A percentile compares a stretch with the other conserved stretches of the same genome.
phyloP scores from a whole-genome alignment of 768 basidiomycete genomes.

The Naganishia vishniacii region DNA sequence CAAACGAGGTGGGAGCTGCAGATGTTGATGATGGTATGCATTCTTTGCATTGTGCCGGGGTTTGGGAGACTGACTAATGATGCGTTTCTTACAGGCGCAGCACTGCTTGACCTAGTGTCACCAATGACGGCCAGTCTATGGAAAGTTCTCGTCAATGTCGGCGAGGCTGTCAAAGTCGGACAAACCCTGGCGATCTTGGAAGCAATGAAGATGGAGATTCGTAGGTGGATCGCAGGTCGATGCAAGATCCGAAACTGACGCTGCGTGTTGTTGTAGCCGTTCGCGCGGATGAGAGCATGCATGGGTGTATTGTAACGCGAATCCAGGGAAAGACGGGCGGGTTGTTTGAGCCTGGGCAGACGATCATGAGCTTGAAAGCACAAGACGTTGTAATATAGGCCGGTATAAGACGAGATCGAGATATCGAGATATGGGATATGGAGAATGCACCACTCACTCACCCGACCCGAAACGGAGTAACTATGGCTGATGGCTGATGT shows the following conservation, averaged over 20 bases:
- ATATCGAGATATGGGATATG: not conserved
- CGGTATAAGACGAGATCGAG: not conserved
- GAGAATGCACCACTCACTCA: no score
- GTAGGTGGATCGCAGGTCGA: conserved; percentile 21
- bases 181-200: conserved; percentile 34
- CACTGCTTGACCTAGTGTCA: conserved; percentile 27
- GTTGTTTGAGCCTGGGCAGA: conserved; percentile 33
- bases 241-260: not conserved
- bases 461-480: conserved; percentile 9
- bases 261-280: conserved; percentile 24
- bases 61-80: not conserved
- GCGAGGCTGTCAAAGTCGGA: conserved; percentile 31
- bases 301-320: conserved; percentile 26
- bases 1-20: conserved; percentile 1
- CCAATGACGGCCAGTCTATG: conserved; percentile 37
- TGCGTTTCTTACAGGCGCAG: not conserved
- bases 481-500: not conserved
- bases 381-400: not conserved
- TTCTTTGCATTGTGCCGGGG: not conserved
- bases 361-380: conserved; percentile 25
- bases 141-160: conserved; percentile 32
- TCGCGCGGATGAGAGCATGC: conserved; percentile 33
- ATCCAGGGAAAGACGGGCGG: conserved; percentile 30
- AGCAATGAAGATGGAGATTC: conserved; percentile 40
- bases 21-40: conserved; percentile 23